Conservation (phyloP, 2,329 filamentous ascomycete species). For the Nothophoma quercina region DNA sequence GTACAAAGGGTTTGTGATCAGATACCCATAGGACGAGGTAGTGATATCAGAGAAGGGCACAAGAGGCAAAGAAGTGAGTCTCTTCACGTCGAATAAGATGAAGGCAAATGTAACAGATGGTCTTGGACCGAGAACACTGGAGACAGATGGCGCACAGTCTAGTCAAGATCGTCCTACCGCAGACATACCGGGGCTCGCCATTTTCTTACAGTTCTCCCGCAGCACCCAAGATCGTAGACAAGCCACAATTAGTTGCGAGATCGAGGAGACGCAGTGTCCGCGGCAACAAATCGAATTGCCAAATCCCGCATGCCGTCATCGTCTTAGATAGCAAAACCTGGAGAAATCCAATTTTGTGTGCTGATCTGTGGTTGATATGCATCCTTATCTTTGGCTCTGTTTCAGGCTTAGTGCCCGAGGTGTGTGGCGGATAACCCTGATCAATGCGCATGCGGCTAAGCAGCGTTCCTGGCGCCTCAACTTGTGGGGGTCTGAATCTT, state of each 20-base stretch:
- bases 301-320: constrained; percentile 29
- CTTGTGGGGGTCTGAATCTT: constrained; percentile 27
- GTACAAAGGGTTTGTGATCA: not conserved
- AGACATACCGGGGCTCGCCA: constrained; percentile 21
- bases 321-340: constrained; percentile 15
- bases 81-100: constrained; percentile 6
- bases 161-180: constrained; percentile 7
- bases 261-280: not conserved
- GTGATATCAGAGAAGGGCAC: not conserved
- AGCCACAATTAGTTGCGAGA: constrained; percentile 18
- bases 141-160: constrained; percentile 4
- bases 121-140: not conserved
- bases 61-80: not conserved
- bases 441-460: constrained; percentile 13
- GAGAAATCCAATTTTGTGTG: constrained; percentile 20
- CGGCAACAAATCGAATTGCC: constrained; percentile 13
- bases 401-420: constrained; percentile 32
- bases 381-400: constrained; percentile 44
- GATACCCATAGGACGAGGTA: not conserved
- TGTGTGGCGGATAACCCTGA: constrained; percentile 3
- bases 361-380: constrained; percentile 35
- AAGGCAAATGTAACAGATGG: constrained; percentile 4
- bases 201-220: constrained; percentile 15
- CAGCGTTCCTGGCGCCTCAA: constrained; percentile 21
- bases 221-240: constrained; percentile 23